Base-by-base conservation (phyloP, 1,284 basidiomycete species). In the Cystobasidium sp. region DNA sequence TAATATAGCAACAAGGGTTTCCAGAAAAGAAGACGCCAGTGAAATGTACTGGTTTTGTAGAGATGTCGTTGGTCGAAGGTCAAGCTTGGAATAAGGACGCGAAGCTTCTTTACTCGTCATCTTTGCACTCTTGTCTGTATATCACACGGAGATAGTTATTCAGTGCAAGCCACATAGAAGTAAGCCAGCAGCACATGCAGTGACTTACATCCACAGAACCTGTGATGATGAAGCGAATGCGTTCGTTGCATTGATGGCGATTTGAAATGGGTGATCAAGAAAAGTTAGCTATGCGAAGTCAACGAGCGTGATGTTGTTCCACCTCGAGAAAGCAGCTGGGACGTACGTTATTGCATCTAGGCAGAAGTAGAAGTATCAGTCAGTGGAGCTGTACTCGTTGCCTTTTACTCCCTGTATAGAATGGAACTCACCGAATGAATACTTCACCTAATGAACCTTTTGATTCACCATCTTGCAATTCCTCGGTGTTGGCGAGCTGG, bases 391-490 rank as follows among this genome's bases (percentile, higher is more conserved):
- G n/a, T n/a, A n/a, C n/a, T n/a, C n/a, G n/a, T n/a, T n/a, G n/a
- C n/a, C n/a, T n/a, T n/a, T n/a, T n/a, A n/a, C n/a, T n/a, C n/a
- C n/a, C n/a, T n/a, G n/a, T n/a, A n/a, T n/a, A n/a, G n/a, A n/a
- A n/a, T n/a, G n/a, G n/a, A 68, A 68, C 90, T 77, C 80, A 93
- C 91, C 96, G 88, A 81, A 99, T 97, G 84, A 99, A 97, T 67
- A 99, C 95, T 85, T 99, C 97, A 78, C 97, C 97, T 37, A 99
- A 86, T 22, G 94, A 91, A 61, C 97, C 97, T 79, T 94, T 97
- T 16, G 94, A 95, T 83, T 93, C 89, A 65, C 95, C 96, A 80
- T 97, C 92, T 83, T 97, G 94, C 80, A 92, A 96, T 84, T 99
- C 97, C 83, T 99, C 97, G 1, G 97, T 95, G 83, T 99, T 98